Conservation (phyloP, 169 alveolate species). For the Plasmodium adleri region DNA sequence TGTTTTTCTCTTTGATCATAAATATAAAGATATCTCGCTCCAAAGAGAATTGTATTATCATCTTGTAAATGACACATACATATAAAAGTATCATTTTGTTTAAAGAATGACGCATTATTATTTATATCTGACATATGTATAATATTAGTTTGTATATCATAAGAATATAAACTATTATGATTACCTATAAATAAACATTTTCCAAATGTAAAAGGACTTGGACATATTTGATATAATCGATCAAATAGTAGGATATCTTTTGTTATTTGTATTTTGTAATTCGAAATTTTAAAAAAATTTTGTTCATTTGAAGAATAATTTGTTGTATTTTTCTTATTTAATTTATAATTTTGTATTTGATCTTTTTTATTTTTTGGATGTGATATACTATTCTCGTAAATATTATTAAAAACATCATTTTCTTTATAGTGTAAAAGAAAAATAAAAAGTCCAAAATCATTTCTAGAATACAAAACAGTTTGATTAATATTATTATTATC, state of each 20-base stretch:
- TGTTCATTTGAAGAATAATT: background rate
- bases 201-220: conserved; percentile 53
- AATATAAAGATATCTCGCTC: conserved; percentile 74
- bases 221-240: conserved; percentile 43
- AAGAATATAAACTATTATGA: conserved; percentile 24
- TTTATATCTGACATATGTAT: conserved; percentile 25
- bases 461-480: conserved; percentile 81
- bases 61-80: conserved; percentile 36
- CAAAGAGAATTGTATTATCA: conserved; percentile 77
- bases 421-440: conserved; percentile 10
- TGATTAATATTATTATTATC: conserved; percentile 75
- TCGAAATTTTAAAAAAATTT: background rate
- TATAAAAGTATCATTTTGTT: conserved; percentile 5
- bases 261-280: conserved; percentile 24
- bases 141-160: conserved; percentile 15
- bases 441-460: conserved; percentile 78
- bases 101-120: background rate
- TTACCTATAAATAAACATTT: conserved; percentile 33
- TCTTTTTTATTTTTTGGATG: background rate
- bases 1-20: conserved; percentile 75
- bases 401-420: background rate
- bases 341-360: background rate
- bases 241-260: conserved; percentile 64
- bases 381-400: background rate
- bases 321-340: background rate